Percentiles rank a stretch among this genome's conserved stretches.
These are phyloP conservation scores for Camelina neglecta DNA, from an alignment of 345 rosid genomes.

Conservation along the genomic window DNA sequence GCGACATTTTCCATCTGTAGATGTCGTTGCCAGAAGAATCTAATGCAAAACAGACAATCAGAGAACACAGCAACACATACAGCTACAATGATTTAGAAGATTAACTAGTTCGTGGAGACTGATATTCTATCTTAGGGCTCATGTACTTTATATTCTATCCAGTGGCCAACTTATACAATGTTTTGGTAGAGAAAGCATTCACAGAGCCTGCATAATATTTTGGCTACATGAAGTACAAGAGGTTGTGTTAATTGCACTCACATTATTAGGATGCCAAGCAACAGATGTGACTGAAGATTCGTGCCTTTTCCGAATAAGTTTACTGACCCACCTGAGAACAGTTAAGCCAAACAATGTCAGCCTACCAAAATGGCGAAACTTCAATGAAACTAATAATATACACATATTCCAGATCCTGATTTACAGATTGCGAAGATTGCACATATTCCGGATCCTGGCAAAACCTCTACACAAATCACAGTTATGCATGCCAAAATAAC, in stretches of 20 bases:
- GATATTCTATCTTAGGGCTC: not conserved
- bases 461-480: slow-evolving; percentile 20
- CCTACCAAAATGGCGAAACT: not conserved
- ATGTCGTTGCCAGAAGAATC: slow-evolving; percentile 94
- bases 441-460: slow-evolving; percentile 10
- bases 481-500: not conserved
- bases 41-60: slow-evolving; percentile 43
- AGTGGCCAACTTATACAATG: slow-evolving; percentile 1
- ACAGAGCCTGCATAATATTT: not conserved
- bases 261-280: slow-evolving; percentile 99
- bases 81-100: not conserved
- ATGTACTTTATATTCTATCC: slow-evolving; percentile 15
- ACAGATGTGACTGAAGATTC: slow-evolving; percentile 91
- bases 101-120: slow-evolving; percentile 3
- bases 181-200: slow-evolving; percentile 5
- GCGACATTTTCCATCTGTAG: slow-evolving; percentile 98
- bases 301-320: slow-evolving; percentile 89
- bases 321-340: slow-evolving; percentile 96
- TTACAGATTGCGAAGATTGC: not conserved
- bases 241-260: slow-evolving; percentile 45
- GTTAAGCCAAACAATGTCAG: slow-evolving; percentile 38
- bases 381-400: not conserved
- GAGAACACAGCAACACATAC: slow-evolving; percentile 2
- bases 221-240: not conserved
- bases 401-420: slow-evolving; percentile 6